These are phyloP conservation scores for Pachysandra terminalis DNA, from an alignment of 164 flowering plant species.

Conservation along the genomic window DNA sequence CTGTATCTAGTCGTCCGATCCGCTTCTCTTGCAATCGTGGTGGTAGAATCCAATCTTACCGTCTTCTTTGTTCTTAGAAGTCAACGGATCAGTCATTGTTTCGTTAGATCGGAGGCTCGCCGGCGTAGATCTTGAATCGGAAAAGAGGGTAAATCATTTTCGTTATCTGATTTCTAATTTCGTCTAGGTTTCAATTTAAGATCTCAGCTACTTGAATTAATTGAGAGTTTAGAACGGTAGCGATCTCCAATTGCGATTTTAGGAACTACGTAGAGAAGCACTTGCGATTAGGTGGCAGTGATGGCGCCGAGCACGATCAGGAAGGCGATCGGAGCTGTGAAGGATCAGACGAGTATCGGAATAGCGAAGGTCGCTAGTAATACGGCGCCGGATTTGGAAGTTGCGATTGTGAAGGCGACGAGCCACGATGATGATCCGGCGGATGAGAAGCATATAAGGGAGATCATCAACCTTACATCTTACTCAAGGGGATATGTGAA, in stretches of 20 bases:
- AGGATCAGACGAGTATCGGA: conserved; percentile 82
- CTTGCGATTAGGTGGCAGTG: neutral
- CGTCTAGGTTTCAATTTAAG: neutral
- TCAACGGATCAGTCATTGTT: neutral
- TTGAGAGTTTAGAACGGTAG: neutral
- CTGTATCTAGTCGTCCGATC: neutral
- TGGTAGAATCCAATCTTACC: neutral
- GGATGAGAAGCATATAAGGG: conserved; percentile 49
- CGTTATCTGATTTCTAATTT: neutral
- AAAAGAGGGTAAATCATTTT: neutral
- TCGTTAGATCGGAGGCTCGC: neutral
- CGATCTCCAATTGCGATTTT: neutral
- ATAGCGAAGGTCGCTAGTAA: conserved; percentile 72
- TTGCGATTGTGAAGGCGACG: conserved; percentile 72
- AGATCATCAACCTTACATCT: conserved; percentile 47
- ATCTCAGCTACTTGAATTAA: no score
- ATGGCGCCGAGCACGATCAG: conserved; percentile 65
- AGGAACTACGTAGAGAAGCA: neutral
- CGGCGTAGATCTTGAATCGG: neutral
- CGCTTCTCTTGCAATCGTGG: neutral
- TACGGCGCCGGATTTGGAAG: conserved; percentile 69
- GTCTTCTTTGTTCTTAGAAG: neutral
- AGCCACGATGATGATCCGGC: conserved; percentile 72
- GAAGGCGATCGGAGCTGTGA: conserved; percentile 79
- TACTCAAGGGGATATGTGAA: conserved; percentile 46